phyloP scores from a whole-genome alignment of 805 yeast species.

The Pichia phayaonensis region DNA sequence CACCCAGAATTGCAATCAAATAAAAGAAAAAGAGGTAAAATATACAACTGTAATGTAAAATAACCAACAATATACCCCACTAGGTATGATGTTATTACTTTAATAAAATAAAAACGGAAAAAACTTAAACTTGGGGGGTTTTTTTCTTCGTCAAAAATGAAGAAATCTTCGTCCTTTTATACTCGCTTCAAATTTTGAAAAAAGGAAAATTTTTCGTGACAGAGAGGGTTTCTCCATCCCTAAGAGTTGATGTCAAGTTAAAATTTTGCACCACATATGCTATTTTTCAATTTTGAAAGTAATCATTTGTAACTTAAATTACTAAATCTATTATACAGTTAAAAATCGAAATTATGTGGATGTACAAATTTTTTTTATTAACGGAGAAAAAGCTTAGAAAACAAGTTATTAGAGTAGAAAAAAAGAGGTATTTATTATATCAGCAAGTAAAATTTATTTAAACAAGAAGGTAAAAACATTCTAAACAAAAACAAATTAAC shows the following conservation, averaged over 20 bases:
- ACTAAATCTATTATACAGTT: neutral
- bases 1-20: slow-evolving; percentile 6
- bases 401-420: slow-evolving; percentile 2
- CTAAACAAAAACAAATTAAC: neutral
- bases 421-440: neutral
- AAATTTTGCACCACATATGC: neutral
- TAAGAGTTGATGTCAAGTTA: neutral
- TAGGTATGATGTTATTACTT: neutral
- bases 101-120: neutral
- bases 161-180: neutral
- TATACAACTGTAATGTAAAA: neutral
- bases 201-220: too few species aligned
- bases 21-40: neutral
- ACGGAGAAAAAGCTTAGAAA: neutral
- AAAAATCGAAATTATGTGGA: neutral
- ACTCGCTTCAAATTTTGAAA: neutral
- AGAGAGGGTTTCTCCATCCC: neutral
- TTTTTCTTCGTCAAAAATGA: neutral
- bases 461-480: slow-evolving; percentile 1
- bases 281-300: neutral
- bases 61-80: neutral
- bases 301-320: neutral
- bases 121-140: neutral
- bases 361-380: neutral
- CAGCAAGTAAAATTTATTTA: neutral